Evolutionary conservation across 306 rosid genomes (phyloP).

Genomic region (Acacia confusa): DNA sequence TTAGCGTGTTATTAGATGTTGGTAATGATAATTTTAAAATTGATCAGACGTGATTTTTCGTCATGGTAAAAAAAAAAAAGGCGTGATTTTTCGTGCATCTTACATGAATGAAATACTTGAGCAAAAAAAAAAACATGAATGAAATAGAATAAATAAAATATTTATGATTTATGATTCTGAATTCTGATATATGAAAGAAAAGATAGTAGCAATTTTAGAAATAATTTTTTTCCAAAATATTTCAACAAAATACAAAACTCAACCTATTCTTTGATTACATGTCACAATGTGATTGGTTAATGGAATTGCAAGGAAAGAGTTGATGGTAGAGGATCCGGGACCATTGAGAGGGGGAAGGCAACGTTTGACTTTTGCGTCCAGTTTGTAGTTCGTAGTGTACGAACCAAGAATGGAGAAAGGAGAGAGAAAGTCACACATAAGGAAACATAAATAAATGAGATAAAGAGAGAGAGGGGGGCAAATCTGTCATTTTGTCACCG

Average conservation of each 20-base stretch:
- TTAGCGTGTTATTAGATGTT: background rate
- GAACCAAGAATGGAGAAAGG: slow-evolving; percentile 26
- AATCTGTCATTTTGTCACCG: slow-evolving; percentile 13
- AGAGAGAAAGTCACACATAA: slow-evolving; percentile 3
- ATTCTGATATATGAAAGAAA: too few species aligned
- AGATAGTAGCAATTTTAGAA: too few species aligned
- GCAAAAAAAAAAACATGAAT: too few species aligned
- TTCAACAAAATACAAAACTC: background rate
- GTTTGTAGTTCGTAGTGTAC: slow-evolving; percentile 28
- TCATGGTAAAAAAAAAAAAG: too few species aligned
- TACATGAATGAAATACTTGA: too few species aligned
- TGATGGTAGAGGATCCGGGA: slow-evolving; percentile 22
- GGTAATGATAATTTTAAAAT: background rate
- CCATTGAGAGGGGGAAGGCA: slow-evolving; percentile 24
- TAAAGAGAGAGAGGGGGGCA: slow-evolving; percentile 34
- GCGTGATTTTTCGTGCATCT: background rate
- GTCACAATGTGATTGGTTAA: background rate
- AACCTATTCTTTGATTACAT: background rate
- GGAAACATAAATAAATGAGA: slow-evolving; percentile 19
- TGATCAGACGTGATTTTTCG: background rate
- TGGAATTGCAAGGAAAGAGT: background rate
- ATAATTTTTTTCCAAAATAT: too few species aligned
- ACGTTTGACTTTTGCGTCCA: slow-evolving; percentile 50
- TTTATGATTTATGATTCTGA: too few species aligned
- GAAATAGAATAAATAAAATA: background rate